Conservation (phyloP, 2,329 filamentous ascomycete genomes). For the Pseudohalonectria lignicola region DNA sequence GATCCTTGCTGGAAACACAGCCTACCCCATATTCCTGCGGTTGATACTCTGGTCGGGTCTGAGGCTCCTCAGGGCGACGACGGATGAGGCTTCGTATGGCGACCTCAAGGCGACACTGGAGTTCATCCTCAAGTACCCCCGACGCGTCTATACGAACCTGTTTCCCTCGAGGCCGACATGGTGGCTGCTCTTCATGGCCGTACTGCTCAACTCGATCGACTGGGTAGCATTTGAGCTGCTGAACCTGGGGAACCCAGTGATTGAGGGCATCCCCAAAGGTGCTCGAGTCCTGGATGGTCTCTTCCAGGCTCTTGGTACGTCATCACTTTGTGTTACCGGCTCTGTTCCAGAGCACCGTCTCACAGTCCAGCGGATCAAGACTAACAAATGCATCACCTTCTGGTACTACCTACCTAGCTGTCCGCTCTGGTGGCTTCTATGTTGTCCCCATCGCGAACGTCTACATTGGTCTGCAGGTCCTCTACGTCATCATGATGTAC, state of each 20-base stretch:
- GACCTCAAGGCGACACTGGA: conserved; percentile 37
- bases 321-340: too few relatives aligned
- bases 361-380: too few relatives aligned
- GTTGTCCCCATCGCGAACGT: conserved; percentile 47
- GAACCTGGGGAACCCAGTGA: conserved; percentile 47
- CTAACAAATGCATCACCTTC: too few relatives aligned
- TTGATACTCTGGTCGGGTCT: conserved; percentile 44
- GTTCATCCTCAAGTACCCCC: conserved; percentile 44
- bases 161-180: conserved; percentile 55
- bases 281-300: conserved; percentile 51
- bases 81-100: conserved; percentile 20
- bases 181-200: conserved; percentile 52
- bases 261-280: conserved; percentile 38
- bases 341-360: too few relatives aligned
- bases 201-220: conserved; percentile 49
- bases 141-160: conserved; percentile 50
- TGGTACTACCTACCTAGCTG: conserved; percentile 34
- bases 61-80: conserved; percentile 26
- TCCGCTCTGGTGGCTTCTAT: conserved; percentile 56
- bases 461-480: conserved; percentile 46
- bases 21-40: conserved; percentile 53
- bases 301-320: conserved; percentile 48
- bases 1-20: conserved; percentile 55
- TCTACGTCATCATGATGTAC: conserved; percentile 57
- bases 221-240: conserved; percentile 57